A percentile compares a stretch with the other conserved stretches of the same genome.
Evolutionary conservation across 2,329 filamentous ascomycete genomes (phyloP).

Genomic region (Fusarium irregulare): DNA sequence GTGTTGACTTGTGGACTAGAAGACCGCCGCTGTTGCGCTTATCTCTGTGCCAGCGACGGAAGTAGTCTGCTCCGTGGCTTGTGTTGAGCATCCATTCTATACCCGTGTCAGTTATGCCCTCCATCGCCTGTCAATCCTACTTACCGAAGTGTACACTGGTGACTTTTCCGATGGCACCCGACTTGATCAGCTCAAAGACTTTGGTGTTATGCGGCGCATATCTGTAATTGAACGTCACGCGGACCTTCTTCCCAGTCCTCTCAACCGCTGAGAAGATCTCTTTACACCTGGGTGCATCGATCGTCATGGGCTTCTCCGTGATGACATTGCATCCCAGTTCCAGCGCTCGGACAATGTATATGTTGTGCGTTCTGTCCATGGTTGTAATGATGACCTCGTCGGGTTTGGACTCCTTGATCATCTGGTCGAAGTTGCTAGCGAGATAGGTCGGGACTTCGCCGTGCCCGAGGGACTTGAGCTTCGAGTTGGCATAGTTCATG

Average conservation of each 20-base stretch:
- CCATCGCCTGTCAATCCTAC: not conserved
- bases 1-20: conserved; percentile 71
- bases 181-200: conserved; percentile 63
- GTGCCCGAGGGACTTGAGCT: conserved; percentile 60
- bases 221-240: conserved; percentile 73
- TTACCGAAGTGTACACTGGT: conserved; percentile 65
- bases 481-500: conserved; percentile 66
- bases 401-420: conserved; percentile 66
- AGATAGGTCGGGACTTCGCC: conserved; percentile 63
- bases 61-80: conserved; percentile 71
- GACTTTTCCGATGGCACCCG: conserved; percentile 66
- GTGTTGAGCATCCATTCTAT: conserved; percentile 71
- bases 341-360: conserved; percentile 69
- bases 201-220: conserved; percentile 74
- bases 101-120: not conserved
- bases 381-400: conserved; percentile 73
- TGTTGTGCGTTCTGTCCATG: conserved; percentile 70
- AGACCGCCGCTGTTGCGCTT: conserved; percentile 69
- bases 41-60: conserved; percentile 72
- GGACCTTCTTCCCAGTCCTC: conserved; percentile 56
- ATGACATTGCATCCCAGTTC: conserved; percentile 70
- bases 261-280: conserved; percentile 57
- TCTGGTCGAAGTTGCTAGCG: conserved; percentile 66
- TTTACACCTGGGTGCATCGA: conserved; percentile 65
- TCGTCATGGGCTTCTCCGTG: conserved; percentile 75